A percentile compares a stretch with the other conserved stretches of the same genome.
Conservation (phyloP, 1,284 basidiomycete genomes). For the Trichosporon inkin region DNA sequence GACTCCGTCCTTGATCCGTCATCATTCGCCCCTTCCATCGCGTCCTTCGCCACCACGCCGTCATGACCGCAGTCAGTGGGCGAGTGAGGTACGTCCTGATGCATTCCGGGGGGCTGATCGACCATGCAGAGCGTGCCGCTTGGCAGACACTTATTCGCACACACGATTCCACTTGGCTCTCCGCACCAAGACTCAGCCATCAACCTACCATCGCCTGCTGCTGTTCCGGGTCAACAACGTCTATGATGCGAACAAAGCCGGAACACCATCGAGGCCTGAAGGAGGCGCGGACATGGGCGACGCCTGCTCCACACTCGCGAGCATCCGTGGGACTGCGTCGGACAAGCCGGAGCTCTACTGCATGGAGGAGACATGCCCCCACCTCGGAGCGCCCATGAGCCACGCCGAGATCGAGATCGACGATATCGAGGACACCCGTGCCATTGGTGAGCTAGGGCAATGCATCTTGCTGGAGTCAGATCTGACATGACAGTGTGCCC, state of each 20-base stretch:
- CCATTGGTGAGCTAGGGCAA: slow-evolving; percentile 30
- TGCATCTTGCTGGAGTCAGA: not conserved
- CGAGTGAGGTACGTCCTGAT: slow-evolving; percentile 2
- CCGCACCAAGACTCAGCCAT: slow-evolving; percentile 58
- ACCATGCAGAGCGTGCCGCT: slow-evolving; percentile 55
- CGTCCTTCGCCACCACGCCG: slow-evolving; percentile 4
- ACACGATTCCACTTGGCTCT: slow-evolving; percentile 66
- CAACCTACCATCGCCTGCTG: slow-evolving; percentile 64
- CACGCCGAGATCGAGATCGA: slow-evolving; percentile 51
- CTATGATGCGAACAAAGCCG: slow-evolving; percentile 10
- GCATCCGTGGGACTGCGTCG: not conserved
- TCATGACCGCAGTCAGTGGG: slow-evolving; percentile 1
- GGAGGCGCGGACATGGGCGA: not conserved
- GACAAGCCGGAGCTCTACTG: slow-evolving; percentile 62
- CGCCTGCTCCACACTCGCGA: slow-evolving; percentile 36
- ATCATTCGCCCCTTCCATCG: not conserved
- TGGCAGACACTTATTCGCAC: slow-evolving; percentile 58
- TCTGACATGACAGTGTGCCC: slow-evolving; percentile 64
- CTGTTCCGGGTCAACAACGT: slow-evolving; percentile 60
- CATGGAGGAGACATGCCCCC: slow-evolving; percentile 81
- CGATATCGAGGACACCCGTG: slow-evolving; percentile 38
- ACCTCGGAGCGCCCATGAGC: slow-evolving; percentile 75
- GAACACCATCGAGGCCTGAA: not conserved
- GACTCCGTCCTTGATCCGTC: not conserved
- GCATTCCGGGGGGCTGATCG: not conserved